A percentile compares a stretch with the other conserved stretches of the same genome.
Conservation (phyloP, 108 stramenopile species). For the Cyclotella cryptica region DNA sequence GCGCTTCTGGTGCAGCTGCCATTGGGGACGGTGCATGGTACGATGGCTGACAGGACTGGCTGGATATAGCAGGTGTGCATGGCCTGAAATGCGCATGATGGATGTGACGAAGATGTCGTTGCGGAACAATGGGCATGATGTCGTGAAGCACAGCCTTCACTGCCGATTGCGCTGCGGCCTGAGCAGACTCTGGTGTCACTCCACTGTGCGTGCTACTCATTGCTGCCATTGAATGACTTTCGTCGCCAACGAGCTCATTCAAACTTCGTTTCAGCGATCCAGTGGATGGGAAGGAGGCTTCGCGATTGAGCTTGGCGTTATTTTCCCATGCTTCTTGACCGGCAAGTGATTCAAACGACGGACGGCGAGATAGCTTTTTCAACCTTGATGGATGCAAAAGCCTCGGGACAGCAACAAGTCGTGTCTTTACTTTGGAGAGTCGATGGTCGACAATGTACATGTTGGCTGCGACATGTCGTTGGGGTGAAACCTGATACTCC, state of each 20-base stretch:
- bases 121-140: conserved; percentile 45
- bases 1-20: neutral
- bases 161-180: conserved; percentile 47
- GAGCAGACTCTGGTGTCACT: conserved; percentile 54
- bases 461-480: conserved; percentile 81
- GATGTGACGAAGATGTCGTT: conserved; percentile 7
- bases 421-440: conserved; percentile 57
- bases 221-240: conserved; percentile 1
- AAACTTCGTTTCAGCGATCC: conserved; percentile 80
- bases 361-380: conserved; percentile 75
- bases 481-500: conserved; percentile 49
- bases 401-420: conserved; percentile 22
- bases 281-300: conserved; percentile 65
- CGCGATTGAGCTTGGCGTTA: conserved; percentile 43
- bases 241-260: conserved; percentile 53
- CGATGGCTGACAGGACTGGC: neutral
- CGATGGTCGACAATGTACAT: conserved; percentile 84
- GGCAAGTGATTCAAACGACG: conserved; percentile 85
- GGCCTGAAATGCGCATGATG: neutral
- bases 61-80: conserved; percentile 14
- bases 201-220: neutral
- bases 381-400: conserved; percentile 55
- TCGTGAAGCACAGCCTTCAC: conserved; percentile 41
- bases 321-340: conserved; percentile 32
- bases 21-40: neutral